Percentiles rank a stretch among this genome's conserved stretches.
These are phyloP conservation scores for Nemania bipapillata DNA, from an alignment of 2,329 filamentous ascomycete genomes.

Conservation along the genomic window DNA sequence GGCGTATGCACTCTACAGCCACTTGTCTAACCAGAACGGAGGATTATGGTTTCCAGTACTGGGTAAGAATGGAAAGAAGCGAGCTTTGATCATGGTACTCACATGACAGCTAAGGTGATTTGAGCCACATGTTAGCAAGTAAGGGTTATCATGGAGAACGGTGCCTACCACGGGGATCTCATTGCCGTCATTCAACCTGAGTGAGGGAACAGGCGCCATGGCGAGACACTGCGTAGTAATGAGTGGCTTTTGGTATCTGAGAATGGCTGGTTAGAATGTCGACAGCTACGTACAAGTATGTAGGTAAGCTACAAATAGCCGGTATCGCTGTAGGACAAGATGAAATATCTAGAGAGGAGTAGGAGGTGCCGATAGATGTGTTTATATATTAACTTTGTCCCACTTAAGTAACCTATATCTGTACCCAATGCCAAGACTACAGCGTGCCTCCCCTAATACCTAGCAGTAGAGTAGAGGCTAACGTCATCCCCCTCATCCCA, in stretches of 20 bases:
- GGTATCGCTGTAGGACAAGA: not conserved
- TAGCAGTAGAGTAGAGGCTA: too few species aligned
- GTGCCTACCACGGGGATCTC: constrained; percentile 73
- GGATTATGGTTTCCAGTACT: not conserved
- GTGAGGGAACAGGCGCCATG: constrained; percentile 23
- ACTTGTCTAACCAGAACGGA: not conserved
- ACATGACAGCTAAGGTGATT: constrained; percentile 64
- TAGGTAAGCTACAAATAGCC: not conserved
- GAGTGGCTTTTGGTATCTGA: not conserved
- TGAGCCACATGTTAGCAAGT: not conserved
- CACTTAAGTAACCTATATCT: too few species aligned
- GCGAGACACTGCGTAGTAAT: not conserved
- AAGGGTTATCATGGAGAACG: not conserved
- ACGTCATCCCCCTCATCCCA: not conserved
- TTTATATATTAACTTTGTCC: too few species aligned
- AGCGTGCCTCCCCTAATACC: too few species aligned
- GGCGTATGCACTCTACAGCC: not conserved
- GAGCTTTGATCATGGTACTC: not conserved
- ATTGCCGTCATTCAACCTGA: constrained; percentile 79
- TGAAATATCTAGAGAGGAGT: not conserved
- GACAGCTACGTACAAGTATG: too few species aligned
- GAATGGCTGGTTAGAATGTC: not conserved
- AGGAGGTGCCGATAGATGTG: too few species aligned
- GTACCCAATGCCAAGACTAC: too few species aligned
- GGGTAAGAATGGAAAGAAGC: not conserved